A percentile compares a stretch with the other conserved stretches of the same genome.
These are phyloP conservation scores for Vanilla planifolia DNA, from an alignment of 106 monocot species.

Conservation along the genomic window DNA sequence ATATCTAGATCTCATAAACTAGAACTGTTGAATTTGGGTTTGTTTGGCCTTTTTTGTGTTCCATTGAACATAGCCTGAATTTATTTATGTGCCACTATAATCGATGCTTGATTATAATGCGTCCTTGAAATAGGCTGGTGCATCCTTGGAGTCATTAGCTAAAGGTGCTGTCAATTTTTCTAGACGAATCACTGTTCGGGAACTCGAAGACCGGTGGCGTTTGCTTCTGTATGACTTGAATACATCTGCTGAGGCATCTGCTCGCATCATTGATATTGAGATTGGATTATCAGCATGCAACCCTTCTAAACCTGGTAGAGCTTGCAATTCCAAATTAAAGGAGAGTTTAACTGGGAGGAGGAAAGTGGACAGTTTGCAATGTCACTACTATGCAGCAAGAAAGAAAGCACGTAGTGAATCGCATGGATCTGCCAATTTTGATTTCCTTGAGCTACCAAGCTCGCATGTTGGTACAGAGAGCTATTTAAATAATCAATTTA, in stretches of 20 bases:
- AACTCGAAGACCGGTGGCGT: constrained; percentile 74
- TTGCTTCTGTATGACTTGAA: constrained; percentile 58
- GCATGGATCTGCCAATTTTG: constrained; percentile 13
- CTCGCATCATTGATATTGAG: constrained; percentile 49
- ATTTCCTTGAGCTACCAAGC: constrained; percentile 12
- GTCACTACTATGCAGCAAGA: constrained; percentile 60
- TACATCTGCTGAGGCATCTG: constrained; percentile 56
- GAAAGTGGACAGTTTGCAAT: constrained; percentile 43
- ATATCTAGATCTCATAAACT: too few relatives aligned
- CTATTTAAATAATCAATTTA: constrained; percentile 9
- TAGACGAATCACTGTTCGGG: constrained; percentile 47
- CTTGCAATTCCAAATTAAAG: constrained; percentile 38
- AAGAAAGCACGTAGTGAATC: constrained; percentile 63
- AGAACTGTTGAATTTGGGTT: too few relatives aligned
- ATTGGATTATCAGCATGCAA: constrained; percentile 28
- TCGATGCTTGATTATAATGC: not conserved
- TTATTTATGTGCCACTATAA: too few relatives aligned
- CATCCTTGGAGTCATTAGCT: constrained; percentile 86
- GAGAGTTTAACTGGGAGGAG: constrained; percentile 31
- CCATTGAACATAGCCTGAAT: too few relatives aligned
- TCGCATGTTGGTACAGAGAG: constrained; percentile 6
- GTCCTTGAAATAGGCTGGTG: constrained; percentile 58
- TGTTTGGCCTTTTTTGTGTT: too few relatives aligned
- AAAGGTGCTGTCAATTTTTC: constrained; percentile 96
- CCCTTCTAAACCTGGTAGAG: constrained; percentile 31